These are phyloP conservation scores for Pleurotus salmoneostramineus DNA, from an alignment of 768 basidiomycete genomes.

Conservation along the genomic window DNA sequence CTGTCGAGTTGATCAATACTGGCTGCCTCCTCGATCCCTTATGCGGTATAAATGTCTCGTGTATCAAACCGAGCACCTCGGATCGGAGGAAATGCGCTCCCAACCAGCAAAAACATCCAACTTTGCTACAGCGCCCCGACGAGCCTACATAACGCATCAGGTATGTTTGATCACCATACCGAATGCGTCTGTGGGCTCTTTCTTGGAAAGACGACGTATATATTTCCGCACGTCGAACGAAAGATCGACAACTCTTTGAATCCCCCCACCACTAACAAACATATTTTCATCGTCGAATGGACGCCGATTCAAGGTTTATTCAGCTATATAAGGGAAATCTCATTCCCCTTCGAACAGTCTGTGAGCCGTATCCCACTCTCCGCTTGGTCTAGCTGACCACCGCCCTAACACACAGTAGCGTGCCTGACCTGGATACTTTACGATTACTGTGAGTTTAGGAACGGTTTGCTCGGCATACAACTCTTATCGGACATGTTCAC, in stretches of 20 bases:
- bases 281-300: neutral
- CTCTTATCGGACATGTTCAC: neutral
- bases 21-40: neutral
- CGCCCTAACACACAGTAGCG: slow-evolving; percentile 15
- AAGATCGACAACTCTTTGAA: neutral
- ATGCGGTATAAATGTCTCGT: neutral
- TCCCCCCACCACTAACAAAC: neutral
- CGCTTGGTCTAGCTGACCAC: too few species aligned
- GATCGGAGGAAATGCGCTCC: neutral
- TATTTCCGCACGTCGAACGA: neutral
- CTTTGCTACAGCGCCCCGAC: neutral
- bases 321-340: slow-evolving; percentile 2
- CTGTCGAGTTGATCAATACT: neutral
- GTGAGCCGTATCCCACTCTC: neutral
- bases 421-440: slow-evolving; percentile 33
- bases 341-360: neutral
- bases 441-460: slow-evolving; percentile 26
- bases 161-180: neutral
- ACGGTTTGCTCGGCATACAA: neutral
- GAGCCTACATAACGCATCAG: neutral
- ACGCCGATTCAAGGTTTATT: neutral
- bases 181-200: neutral
- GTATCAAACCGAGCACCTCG: neutral
- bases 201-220: neutral
- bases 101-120: neutral